Percentiles rank a stretch among this genome's conserved stretches.
Evolutionary conservation across 306 rosid species (phyloP).

Genomic region (Acmispon strigosus): DNA sequence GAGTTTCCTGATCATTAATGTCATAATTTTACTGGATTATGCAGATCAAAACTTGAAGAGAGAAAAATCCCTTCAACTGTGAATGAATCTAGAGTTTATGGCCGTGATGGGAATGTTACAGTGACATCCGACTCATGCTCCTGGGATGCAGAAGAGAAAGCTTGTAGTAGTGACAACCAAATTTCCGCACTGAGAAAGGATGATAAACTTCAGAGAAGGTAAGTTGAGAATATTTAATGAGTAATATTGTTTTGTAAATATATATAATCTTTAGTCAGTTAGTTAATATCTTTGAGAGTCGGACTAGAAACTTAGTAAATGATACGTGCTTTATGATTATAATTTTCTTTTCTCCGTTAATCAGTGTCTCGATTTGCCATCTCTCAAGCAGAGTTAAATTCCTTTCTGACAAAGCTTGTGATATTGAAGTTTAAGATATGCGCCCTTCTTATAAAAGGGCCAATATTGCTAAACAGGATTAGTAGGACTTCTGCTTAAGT

Average conservation of each 20-base stretch:
- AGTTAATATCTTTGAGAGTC: not conserved
- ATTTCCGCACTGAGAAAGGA: slow-evolving; percentile 45
- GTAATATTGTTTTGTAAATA: not conserved
- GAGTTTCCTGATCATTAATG: slow-evolving; percentile 10
- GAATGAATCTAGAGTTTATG: slow-evolving; percentile 40
- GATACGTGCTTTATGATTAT: not conserved
- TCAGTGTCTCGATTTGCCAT: not conserved
- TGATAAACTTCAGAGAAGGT: slow-evolving; percentile 49
- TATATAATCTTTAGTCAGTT: not conserved
- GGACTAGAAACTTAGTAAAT: not conserved
- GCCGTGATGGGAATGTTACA: slow-evolving; percentile 42
- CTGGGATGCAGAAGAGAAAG: slow-evolving; percentile 67
- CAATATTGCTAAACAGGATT: not conserved
- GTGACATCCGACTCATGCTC: slow-evolving; percentile 75
- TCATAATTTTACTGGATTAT: slow-evolving; percentile 3
- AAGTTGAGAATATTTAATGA: not conserved
- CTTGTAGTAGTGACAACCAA: slow-evolving; percentile 67
- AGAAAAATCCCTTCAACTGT: slow-evolving; percentile 33
- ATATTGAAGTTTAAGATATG: not conserved
- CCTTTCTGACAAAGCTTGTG: not conserved
- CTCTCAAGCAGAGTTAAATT: not conserved
- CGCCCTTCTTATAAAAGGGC: not conserved
- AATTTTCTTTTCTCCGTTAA: slow-evolving; percentile 13
- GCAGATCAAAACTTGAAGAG: slow-evolving; percentile 56
- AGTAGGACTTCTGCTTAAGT: not conserved